Base-by-base conservation (phyloP, 805 yeast species). In the Kluyveromyces siamensis region DNA sequence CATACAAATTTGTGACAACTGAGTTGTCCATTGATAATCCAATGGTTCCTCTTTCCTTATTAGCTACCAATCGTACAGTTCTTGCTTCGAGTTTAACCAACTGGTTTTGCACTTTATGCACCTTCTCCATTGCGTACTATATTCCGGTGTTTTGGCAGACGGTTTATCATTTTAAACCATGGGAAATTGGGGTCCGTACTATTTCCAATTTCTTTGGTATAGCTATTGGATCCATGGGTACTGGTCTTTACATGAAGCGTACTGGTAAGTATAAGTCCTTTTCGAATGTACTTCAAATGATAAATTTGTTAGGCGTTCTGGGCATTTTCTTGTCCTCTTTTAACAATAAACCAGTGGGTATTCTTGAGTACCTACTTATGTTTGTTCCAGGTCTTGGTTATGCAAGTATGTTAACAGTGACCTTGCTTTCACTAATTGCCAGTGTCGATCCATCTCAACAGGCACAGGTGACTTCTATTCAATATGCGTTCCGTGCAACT, bases 381-480 rank as follows among this genome's bases (percentile, higher is more conserved):
- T 55, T 78, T 17, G 66, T 80, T 9, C 77, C 80, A 7, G 88
- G 93, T 8, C 68, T 79, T 37, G 87, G 85, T 0, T 80, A 83
- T 55, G 79, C 95, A 1, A 68, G 78, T 3, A 72, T 80, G 62
- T 71, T 87, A 52, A 87, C 95, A 0, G 78, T 85, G 2, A 80
- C 90, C 0, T 68, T 87, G 44, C 66, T 87, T 36, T 84, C 95
- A 0, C 72, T 87, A 65, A 84, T 87, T 47, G 82, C 93, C 0
- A 78, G 93, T 1, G 93, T 84, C 2, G 81, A 84, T 9, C 65
- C 71, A 19, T 73, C 76, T 46, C 76, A 73, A 58, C 96, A 87
- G 65, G 95, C 96, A 1, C 74, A 87, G 27, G 82, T 89, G 4
- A 88, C 96, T 0, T 84, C 95, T 0, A 84, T 88, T 48, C 93